Percentiles rank a stretch among this genome's conserved stretches.
phyloP scores from a whole-genome alignment of 2,329 filamentous ascomycete species.

The Neofusicoccum laricinum region DNA sequence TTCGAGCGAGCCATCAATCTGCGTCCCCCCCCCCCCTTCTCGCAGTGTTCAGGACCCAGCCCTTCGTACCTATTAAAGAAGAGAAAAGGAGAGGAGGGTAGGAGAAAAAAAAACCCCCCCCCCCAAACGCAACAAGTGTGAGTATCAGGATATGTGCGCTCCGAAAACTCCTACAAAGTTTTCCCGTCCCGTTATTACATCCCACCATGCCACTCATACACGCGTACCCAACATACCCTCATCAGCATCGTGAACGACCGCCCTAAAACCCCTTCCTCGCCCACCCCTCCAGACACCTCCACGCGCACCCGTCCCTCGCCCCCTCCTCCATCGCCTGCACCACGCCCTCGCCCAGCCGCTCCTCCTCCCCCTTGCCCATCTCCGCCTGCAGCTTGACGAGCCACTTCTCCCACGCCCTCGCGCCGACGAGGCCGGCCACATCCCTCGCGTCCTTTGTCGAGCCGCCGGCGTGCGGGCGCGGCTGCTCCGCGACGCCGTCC shows the following conservation, averaged over 20 bases:
- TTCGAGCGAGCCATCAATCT: too few species aligned
- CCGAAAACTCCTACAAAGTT: neutral
- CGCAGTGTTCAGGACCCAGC: too few species aligned
- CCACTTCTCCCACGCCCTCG: constrained; percentile 97
- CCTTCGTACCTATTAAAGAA: too few species aligned
- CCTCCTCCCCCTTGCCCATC: constrained; percentile 63
- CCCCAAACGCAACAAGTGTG: too few species aligned
- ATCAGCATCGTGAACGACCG: neutral
- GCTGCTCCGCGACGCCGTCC: neutral
- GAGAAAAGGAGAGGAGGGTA: too few species aligned
- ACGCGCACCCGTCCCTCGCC: constrained; percentile 55
- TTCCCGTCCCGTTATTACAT: neutral
- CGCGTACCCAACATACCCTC: neutral
- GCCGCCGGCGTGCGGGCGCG: constrained; percentile 22
- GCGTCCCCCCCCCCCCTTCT: too few species aligned
- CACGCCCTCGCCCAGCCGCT: constrained; percentile 53
- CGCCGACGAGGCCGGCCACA: constrained; percentile 77
- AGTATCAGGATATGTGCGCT: neutral
- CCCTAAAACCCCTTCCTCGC: constrained; percentile 30
- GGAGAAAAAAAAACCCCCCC: too few species aligned
- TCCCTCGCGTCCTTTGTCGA: constrained; percentile 67
- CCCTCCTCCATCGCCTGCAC: constrained; percentile 59
- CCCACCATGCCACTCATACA: neutral
- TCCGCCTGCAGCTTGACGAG: constrained; percentile 83
- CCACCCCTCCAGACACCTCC: constrained; percentile 58